Conservation (phyloP, 352 stramenopile genomes). For the Globisporangium abappressorium region DNA sequence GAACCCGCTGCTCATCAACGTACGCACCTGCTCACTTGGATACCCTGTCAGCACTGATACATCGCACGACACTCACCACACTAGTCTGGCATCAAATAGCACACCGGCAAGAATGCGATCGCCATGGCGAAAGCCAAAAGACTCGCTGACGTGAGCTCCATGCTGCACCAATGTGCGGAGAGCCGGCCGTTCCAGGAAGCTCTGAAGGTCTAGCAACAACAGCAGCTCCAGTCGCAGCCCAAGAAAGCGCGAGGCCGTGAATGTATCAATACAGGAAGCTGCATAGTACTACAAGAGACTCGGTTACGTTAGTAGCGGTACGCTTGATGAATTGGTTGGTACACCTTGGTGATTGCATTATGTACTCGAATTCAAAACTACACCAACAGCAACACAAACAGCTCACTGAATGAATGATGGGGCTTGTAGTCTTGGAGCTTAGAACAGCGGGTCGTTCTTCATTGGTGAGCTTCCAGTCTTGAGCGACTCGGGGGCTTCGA, state of each 20-base stretch:
- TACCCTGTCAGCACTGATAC: not conserved
- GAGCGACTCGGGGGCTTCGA: conserved; percentile 68
- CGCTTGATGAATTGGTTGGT: not conserved
- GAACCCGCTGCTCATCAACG: conserved; percentile 57
- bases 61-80: not conserved
- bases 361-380: not conserved
- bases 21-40: conserved; percentile 15
- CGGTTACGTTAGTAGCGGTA: not conserved
- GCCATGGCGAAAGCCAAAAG: conserved; percentile 27
- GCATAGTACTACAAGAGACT: not conserved
- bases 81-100: conserved; percentile 19
- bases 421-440: conserved; percentile 11
- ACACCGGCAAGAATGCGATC: conserved; percentile 49
- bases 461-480: conserved; percentile 73
- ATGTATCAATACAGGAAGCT: not conserved
- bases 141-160: conserved; percentile 24
- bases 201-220: conserved; percentile 11
- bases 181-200: conserved; percentile 26
- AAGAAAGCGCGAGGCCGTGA: not conserved
- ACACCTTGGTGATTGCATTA: too few relatives aligned
- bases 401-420: not conserved
- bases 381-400: not conserved
- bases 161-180: conserved; percentile 37
- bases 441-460: conserved; percentile 82
- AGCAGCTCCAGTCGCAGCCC: not conserved